Conservation (phyloP, 2,329 filamentous ascomycete species). For the Polytolypa hystricis region DNA sequence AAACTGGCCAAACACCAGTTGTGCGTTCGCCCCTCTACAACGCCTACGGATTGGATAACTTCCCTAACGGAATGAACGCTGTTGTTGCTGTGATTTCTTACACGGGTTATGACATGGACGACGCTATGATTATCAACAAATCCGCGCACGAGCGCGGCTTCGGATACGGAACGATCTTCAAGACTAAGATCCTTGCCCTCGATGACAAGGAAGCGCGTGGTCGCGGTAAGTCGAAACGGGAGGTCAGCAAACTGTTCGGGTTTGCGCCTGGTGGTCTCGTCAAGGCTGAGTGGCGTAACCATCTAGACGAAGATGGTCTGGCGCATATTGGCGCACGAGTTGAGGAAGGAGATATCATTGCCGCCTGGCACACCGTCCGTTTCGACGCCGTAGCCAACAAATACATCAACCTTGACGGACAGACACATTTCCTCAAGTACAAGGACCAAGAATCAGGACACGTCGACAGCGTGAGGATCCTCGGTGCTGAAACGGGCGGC, state of each 20-base stretch:
- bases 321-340: constrained; percentile 70
- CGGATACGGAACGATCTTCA: constrained; percentile 92
- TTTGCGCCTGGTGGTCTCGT: constrained; percentile 71
- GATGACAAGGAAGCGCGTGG: constrained; percentile 63
- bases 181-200: constrained; percentile 83
- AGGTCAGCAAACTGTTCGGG: constrained; percentile 73
- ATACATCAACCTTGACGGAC: constrained; percentile 72
- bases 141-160: constrained; percentile 93
- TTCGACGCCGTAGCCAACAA: constrained; percentile 59
- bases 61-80: constrained; percentile 90
- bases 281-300: constrained; percentile 56
- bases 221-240: constrained; percentile 53
- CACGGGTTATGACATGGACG: constrained; percentile 99
- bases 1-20: constrained; percentile 91
- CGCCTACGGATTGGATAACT: constrained; percentile 93
- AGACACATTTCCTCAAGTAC: constrained; percentile 85
- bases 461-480: constrained; percentile 83
- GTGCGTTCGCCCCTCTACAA: constrained; percentile 89
- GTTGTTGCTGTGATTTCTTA: constrained; percentile 97
- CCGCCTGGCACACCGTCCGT: constrained; percentile 80
- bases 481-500: constrained; percentile 71
- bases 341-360: constrained; percentile 70
- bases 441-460: constrained; percentile 83
- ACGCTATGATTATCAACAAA: constrained; percentile 99
- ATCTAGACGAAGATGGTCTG: constrained; percentile 78